A percentile compares a stretch with the other conserved stretches of the same genome.
Conservation (phyloP, 2,329 filamentous ascomycete genomes). For the Alternaria rosae region DNA sequence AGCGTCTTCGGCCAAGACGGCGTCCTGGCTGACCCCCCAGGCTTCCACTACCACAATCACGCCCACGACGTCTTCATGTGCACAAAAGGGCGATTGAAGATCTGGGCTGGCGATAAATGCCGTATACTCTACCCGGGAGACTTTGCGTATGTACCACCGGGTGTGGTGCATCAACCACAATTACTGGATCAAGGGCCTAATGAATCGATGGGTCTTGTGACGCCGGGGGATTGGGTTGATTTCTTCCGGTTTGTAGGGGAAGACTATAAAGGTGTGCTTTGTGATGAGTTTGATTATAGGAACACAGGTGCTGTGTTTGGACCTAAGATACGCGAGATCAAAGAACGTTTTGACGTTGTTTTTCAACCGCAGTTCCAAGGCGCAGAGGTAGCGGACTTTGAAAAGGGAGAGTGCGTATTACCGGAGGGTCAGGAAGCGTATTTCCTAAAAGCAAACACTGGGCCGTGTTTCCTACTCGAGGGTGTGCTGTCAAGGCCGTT, state of each 20-base stretch:
- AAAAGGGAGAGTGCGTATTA: constrained; percentile 12
- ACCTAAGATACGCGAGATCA: constrained; percentile 25
- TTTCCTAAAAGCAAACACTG: constrained; percentile 28
- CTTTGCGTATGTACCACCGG: constrained; percentile 28
- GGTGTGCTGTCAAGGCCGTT: constrained; percentile 24
- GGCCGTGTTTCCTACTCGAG: constrained; percentile 24
- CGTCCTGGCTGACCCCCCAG: constrained; percentile 24
- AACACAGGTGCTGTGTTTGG: constrained; percentile 18
- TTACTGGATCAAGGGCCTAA: constrained; percentile 22
- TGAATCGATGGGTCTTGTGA: constrained; percentile 27
- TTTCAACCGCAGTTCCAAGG: constrained; percentile 22
- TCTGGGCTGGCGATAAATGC: constrained; percentile 27
- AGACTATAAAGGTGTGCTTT: constrained; percentile 26
- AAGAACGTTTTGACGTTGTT: constrained; percentile 29
- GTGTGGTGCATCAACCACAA: constrained; percentile 26
- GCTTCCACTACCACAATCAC: constrained; percentile 30
- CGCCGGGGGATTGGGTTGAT: constrained; percentile 30
- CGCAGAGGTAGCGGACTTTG: constrained; percentile 18
- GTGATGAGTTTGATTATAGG: constrained; percentile 22
- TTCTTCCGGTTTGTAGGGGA: constrained; percentile 30
- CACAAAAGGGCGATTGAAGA: constrained; percentile 25
- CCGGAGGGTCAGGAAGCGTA: constrained; percentile 19
- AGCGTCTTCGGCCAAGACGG: constrained; percentile 28
- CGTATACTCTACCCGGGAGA: constrained; percentile 27
- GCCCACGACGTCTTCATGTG: constrained; percentile 34